A percentile compares a stretch with the other conserved stretches of the same genome.
phyloP scores from a whole-genome alignment of 345 rosid species.

The Melastoma malabathricum region DNA sequence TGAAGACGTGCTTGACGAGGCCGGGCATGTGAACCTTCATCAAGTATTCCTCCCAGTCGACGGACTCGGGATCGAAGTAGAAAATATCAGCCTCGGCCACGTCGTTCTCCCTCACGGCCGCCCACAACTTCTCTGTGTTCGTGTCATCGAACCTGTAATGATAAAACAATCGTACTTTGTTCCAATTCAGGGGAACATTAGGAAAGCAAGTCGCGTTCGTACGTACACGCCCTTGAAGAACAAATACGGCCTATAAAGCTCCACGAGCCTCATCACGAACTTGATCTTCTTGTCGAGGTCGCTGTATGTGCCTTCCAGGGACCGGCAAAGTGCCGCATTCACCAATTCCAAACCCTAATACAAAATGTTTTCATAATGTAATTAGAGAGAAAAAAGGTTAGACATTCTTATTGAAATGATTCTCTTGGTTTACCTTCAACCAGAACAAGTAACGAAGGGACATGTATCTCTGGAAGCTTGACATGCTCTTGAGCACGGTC shows the following conservation, averaged over 20 bases:
- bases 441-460: conserved; percentile 43
- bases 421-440: conserved; percentile 34
- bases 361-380: neutral
- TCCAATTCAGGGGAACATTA: no score
- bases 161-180: no score
- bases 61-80: conserved; percentile 39
- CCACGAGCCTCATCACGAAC: conserved; percentile 17
- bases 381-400: neutral
- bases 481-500: conserved; percentile 38
- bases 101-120: conserved; percentile 17
- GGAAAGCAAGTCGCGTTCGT: neutral
- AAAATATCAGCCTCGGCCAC: conserved; percentile 17
- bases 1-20: conserved; percentile 33
- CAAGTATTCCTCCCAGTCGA: conserved; percentile 63
- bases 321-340: conserved; percentile 8
- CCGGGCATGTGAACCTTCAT: conserved; percentile 56
- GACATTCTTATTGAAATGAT: neutral
- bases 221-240: conserved; percentile 21
- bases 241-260: conserved; percentile 23
- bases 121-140: conserved; percentile 35
- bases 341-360: conserved; percentile 10
- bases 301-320: conserved; percentile 3
- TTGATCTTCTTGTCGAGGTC: conserved; percentile 11
- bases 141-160: conserved; percentile 46
- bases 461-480: conserved; percentile 69